phyloP scores from a whole-genome alignment of 1,284 basidiomycete genomes.

The Tetrapyrgos nigripes region DNA sequence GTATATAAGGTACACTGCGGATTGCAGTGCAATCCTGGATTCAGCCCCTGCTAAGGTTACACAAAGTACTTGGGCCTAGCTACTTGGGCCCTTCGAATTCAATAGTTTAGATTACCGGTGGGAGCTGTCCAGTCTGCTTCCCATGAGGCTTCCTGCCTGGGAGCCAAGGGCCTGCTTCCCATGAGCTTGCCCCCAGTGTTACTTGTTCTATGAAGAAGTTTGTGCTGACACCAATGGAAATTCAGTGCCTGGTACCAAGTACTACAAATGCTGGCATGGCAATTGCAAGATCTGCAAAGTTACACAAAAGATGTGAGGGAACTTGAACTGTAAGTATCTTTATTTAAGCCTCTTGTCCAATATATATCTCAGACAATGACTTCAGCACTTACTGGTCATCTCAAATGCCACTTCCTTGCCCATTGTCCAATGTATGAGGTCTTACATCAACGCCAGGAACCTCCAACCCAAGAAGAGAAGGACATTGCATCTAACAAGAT shows the following conservation, averaged over 20 bases:
- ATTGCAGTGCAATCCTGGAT: no score
- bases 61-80: no score
- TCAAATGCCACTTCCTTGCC: neutral
- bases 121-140: no score
- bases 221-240: no score
- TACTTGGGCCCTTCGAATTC: no score
- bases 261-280: constrained; percentile 10
- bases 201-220: no score
- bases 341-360: neutral
- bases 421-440: constrained; percentile 1
- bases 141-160: no score
- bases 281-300: constrained; percentile 7
- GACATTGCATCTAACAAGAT: neutral
- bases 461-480: constrained; percentile 11
- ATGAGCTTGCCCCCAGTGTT: no score
- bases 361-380: neutral
- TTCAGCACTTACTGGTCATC: constrained; percentile 7
- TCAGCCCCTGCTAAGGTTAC: no score
- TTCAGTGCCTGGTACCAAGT: neutral
- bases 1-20: no score
- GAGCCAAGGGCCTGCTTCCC: no score
- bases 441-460: neutral
- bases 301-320: neutral
- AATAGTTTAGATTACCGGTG: no score
- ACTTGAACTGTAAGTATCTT: neutral